Percentiles rank a stretch among this genome's conserved stretches.
These are phyloP conservation scores for Leccinum fallax DNA, from an alignment of 1,284 basidiomycete species.

Conservation along the genomic window DNA sequence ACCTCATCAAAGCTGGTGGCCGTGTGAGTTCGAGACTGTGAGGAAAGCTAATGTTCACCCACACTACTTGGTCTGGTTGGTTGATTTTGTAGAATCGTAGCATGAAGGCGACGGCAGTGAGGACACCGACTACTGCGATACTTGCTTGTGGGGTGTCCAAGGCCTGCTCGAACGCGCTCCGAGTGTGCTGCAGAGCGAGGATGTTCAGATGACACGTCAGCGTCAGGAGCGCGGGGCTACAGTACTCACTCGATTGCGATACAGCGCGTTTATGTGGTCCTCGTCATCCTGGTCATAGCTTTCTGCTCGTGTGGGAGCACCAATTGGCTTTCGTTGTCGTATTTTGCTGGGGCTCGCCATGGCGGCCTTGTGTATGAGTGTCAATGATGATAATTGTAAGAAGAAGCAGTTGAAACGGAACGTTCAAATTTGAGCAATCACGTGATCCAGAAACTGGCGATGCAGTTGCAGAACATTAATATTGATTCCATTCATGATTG, in stretches of 20 bases:
- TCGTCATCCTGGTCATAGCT: constrained; percentile 39
- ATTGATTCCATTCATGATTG: not conserved
- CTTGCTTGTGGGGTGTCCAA: constrained; percentile 65
- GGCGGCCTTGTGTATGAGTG: constrained; percentile 11
- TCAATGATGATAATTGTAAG: constrained; percentile 3
- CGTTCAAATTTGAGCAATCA: constrained; percentile 15
- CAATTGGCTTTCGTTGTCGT: constrained; percentile 32
- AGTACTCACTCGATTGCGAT: constrained; percentile 31
- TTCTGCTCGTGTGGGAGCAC: constrained; percentile 24
- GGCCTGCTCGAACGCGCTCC: constrained; percentile 59
- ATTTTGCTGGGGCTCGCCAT: constrained; percentile 38
- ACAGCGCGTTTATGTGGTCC: constrained; percentile 37
- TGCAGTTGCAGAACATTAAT: not conserved
- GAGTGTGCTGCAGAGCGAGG: constrained; percentile 42
- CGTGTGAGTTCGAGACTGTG: constrained; percentile 4
- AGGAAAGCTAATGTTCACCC: constrained; percentile 38
- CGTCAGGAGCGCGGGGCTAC: not conserved
- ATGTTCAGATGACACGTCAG: constrained; percentile 9
- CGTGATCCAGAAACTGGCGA: constrained; percentile 17
- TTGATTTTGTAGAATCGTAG: constrained; percentile 93
- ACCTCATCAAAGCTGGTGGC: constrained; percentile 88
- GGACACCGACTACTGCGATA: constrained; percentile 53
- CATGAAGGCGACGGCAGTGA: constrained; percentile 78
- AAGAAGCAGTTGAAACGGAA: not conserved
- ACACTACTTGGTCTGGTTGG: constrained; percentile 95